Evolutionary conservation across 495 filamentous ascomycete genomes (phyloP).

Genomic region (Glarea lozoyensis): DNA sequence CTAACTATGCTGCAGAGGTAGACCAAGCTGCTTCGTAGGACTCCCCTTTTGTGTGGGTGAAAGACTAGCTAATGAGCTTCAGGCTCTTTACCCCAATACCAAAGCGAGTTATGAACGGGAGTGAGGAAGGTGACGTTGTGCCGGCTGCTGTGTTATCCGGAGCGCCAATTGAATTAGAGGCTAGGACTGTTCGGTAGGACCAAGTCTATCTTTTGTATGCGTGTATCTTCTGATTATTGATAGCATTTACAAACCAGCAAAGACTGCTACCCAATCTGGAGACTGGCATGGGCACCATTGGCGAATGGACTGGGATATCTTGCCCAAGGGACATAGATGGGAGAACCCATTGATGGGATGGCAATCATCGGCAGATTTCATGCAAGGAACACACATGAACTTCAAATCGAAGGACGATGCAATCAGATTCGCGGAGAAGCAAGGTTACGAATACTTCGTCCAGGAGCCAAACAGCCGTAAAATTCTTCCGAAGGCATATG

Average conservation of each 20-base stretch:
- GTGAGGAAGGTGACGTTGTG: conserved; percentile 64
- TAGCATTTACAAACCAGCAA: conserved; percentile 84
- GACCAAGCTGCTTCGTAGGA: conserved; percentile 24
- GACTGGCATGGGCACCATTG: conserved; percentile 73
- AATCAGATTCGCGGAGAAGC: conserved; percentile 92
- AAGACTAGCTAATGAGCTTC: conserved; percentile 5
- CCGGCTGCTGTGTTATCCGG: conserved; percentile 84
- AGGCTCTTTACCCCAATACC: conserved; percentile 87
- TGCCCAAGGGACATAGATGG: conserved; percentile 83
- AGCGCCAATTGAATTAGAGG: conserved; percentile 87
- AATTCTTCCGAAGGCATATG: conserved; percentile 86
- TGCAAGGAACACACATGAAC: conserved; percentile 84
- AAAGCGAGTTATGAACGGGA: conserved; percentile 80
- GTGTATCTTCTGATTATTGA: conserved; percentile 11
- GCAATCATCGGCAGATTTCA: conserved; percentile 87
- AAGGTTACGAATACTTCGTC: conserved; percentile 98
- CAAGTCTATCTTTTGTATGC: not conserved
- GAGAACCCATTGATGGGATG: conserved; percentile 98
- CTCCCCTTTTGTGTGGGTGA: not conserved
- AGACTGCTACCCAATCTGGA: conserved; percentile 91
- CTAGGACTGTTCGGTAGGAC: conserved; percentile 78
- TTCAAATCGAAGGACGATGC: conserved; percentile 95
- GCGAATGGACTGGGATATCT: conserved; percentile 98
- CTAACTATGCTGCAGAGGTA: conserved; percentile 58
- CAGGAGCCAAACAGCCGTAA: conserved; percentile 89